These are phyloP conservation scores for Petunia axillaris DNA, from an alignment of 257 asterid genomes.

Conservation along the genomic window DNA sequence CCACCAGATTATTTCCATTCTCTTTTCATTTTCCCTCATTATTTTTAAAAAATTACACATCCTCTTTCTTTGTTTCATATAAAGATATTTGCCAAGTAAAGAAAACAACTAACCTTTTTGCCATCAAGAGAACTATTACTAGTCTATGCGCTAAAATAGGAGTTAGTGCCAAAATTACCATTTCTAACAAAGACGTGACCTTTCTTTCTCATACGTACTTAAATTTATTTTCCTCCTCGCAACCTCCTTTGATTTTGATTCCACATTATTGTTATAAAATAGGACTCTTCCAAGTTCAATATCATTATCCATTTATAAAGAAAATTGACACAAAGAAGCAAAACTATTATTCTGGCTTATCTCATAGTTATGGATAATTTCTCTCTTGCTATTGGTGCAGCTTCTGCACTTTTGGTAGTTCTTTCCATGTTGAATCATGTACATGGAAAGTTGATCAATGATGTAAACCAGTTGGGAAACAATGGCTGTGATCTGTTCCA, in stretches of 20 bases:
- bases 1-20: neutral
- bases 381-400: neutral
- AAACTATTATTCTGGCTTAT: neutral
- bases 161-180: neutral
- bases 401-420: neutral
- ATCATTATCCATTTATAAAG: no score
- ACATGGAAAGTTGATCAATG: conserved; percentile 22
- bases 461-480: neutral
- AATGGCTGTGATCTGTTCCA: conserved; percentile 29
- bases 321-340: neutral
- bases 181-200: no score
- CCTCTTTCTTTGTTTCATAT: neutral
- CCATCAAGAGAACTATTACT: neutral
- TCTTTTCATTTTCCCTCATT: neutral
- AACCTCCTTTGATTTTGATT: neutral
- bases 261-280: neutral
- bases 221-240: neutral
- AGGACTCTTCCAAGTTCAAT: neutral
- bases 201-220: neutral
- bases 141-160: neutral
- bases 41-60: neutral
- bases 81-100: neutral
- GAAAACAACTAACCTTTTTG: neutral
- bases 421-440: conserved; percentile 8
- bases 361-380: conserved; percentile 13